Base-by-base conservation (phyloP, 305 asterid genomes). In the Plantago coronopus region DNA sequence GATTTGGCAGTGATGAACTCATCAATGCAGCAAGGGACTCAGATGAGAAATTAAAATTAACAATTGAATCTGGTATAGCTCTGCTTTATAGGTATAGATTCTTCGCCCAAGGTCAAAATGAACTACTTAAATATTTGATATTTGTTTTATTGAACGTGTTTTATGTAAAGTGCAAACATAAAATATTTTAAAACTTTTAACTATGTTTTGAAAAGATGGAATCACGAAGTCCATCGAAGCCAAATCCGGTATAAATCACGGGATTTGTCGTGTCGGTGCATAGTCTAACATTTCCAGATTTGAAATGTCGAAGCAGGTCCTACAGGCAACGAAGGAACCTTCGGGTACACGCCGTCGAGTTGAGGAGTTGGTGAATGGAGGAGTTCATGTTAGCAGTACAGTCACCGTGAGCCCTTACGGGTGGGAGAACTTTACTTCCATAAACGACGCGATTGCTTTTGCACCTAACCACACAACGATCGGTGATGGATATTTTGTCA, bases 401-500 rank as follows among this genome's bases (percentile, higher is more conserved):
- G 59, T 54, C 42, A 54, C 59, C 17, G 59, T 54, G 59, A 54
- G 37, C 22, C 43, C 37, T 1, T 54, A 54, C 12, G 59, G 59
- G 16, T 18, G 59, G 15, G 59, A 38, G 15, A 53, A 53, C 58
- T 53, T 53, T 20, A 54, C 59, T 0, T 25, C 59, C 0, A 15
- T 54, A 54, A 54, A 54, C 1, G 59, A 54, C 17, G 59, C 43
- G 7, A 54, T 54, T 54, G 21, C 59, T 54, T 54, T 27, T 54
- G 59, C 59, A 21, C 59, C 59, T 54, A 54, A 54, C 18, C 7
- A 54, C 59, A 23, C 59, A 7, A 2, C 27, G 59, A 27, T 54
- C 8, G 18, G 22, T 25, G 59, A 27, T 54, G 59, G 59, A 54
- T 54, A 54, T 38, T 54, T 54, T 4, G 59, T 54, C 59, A 54